phyloP scores from a whole-genome alignment of 257 asterid species.

The Solanum chilense region DNA sequence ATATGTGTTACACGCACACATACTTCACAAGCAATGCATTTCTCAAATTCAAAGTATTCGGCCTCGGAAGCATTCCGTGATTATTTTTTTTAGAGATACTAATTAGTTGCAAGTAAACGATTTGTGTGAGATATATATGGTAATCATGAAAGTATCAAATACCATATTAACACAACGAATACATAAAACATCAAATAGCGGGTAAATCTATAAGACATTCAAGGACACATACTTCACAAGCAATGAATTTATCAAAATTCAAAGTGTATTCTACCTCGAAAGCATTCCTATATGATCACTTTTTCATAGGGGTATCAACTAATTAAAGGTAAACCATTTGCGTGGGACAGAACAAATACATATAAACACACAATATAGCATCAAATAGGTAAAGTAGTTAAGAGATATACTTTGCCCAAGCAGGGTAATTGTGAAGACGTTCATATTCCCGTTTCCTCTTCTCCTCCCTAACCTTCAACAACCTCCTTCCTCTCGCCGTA shows the following conservation, averaged over 20 bases:
- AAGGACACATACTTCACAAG: not conserved
- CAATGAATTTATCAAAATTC: not conserved
- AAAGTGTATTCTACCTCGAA: not conserved
- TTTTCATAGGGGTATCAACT: not conserved
- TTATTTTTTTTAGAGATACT: not conserved
- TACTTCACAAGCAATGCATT: not conserved
- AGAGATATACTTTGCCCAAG: constrained; percentile 79
- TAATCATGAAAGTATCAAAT: not conserved
- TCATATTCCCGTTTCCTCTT: constrained; percentile 78
- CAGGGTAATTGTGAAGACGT: constrained; percentile 60
- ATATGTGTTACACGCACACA: not conserved
- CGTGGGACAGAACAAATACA: not conserved
- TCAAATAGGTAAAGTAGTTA: not conserved
- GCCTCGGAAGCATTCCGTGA: not conserved
- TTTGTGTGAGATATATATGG: not conserved
- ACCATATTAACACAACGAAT: not conserved
- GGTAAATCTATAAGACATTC: not conserved
- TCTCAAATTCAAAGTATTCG: not conserved
- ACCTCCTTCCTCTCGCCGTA: constrained; percentile 77
- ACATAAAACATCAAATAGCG: not conserved
- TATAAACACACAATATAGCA: not conserved
- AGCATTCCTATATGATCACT: not conserved
- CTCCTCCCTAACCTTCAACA: constrained; percentile 83
- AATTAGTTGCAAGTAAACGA: not conserved
- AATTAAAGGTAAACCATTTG: not conserved